Base-by-base conservation (phyloP, 2,329 filamentous ascomycete species). In the Zasmidium citrigriseum region DNA sequence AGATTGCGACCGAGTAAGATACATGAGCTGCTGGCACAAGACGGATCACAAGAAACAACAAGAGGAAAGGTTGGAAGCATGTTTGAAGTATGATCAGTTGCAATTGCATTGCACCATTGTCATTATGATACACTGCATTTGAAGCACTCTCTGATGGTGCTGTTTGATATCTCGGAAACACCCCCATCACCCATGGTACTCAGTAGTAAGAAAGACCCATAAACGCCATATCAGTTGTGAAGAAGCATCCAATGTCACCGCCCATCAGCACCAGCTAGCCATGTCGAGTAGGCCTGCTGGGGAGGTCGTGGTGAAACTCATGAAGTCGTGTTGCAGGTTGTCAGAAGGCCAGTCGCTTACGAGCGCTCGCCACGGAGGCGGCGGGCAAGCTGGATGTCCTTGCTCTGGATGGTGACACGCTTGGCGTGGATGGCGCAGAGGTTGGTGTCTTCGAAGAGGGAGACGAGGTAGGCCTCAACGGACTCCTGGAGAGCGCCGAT, bases 351-450 rank as follows among this genome's bases (percentile, higher is more conserved):
- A 63, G 59, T 54, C 69, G 65, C 67, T 69, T 81, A 82, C 76
- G 79, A 80, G 64, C 80, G 79, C 78, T 82, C 80, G 70, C 80
- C 80, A 73, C 80, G 80, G 71, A 82, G 79, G 64, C 80, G 80
- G 68, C 80, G 80, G 65, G 93, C 93, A 60, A 98, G 84, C 78
- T 97, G 93, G 69, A 99, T 96, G 76, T 98, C 95, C 79, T 96
- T 96, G 77, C 95, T 92, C 65, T 73, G 79, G 69, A 97, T 96
- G 41, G 93, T 98, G 54, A 98, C 92, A 73, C 93, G 84, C 80
- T 96, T 97, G 62, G 93, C 95, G 77, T 98, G 93, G 68, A 98
- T 93, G 63, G 93, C 95, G 78, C 93, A 97, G 45, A 98, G 84
- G 78, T 98, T 97, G 65, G 91, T 91, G 77, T 96, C 91, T 75